Percentiles rank a stretch among this genome's conserved stretches.
phyloP scores from a whole-genome alignment of 192 early-diverging fungal species.

The Entophlyctis luteolus region DNA sequence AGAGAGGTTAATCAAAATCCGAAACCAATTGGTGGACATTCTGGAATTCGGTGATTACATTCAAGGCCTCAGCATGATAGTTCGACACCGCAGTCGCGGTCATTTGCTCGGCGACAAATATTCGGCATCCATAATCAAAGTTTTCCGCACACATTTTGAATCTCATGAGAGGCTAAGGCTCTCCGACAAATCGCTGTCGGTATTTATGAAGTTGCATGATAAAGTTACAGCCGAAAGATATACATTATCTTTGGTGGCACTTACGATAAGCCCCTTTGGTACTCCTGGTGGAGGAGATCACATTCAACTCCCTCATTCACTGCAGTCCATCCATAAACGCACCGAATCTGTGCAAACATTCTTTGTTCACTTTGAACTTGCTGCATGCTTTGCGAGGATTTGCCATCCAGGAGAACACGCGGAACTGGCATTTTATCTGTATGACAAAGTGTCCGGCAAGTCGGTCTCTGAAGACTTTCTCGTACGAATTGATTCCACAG shows the following conservation, averaged over 20 bases:
- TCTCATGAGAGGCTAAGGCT: conserved; percentile 2
- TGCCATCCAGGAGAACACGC: conserved; percentile 59
- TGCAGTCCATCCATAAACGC: conserved; percentile 7
- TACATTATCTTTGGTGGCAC: conserved; percentile 11
- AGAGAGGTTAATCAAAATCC: conserved; percentile 54
- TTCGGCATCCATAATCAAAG: conserved; percentile 48
- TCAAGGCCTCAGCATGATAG: conserved; percentile 52
- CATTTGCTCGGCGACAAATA: conserved; percentile 52
- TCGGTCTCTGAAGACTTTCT: conserved; percentile 61
- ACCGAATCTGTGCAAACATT: conserved; percentile 11
- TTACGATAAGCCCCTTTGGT: background rate
- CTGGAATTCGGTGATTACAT: conserved; percentile 55
- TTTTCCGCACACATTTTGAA: conserved; percentile 56
- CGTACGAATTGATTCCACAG: conserved; percentile 52
- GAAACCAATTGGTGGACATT: conserved; percentile 49
- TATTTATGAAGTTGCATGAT: conserved; percentile 5
- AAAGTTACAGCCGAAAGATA: background rate
- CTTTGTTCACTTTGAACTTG: conserved; percentile 55
- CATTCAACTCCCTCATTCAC: background rate
- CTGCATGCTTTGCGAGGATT: conserved; percentile 51
- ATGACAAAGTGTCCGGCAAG: conserved; percentile 39
- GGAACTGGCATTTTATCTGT: conserved; percentile 61
- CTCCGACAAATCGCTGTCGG: background rate
- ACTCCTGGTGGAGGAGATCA: background rate
- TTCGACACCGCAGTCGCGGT: conserved; percentile 60